phyloP scores from a whole-genome alignment of 768 basidiomycete species.

The Psilocybe azurescens region DNA sequence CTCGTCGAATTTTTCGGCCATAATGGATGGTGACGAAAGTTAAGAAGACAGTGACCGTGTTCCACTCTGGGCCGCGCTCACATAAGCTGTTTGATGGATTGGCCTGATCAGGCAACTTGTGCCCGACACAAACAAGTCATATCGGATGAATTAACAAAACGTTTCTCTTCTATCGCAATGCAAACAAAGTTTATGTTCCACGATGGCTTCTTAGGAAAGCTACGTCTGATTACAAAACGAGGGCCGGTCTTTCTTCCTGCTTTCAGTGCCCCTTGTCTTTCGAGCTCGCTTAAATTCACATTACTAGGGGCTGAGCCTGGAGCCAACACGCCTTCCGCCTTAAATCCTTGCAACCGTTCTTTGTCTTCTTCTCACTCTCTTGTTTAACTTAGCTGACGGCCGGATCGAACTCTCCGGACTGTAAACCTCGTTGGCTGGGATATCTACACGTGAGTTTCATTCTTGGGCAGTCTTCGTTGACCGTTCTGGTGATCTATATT shows the following conservation, averaged over 20 bases:
- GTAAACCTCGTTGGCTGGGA: not conserved
- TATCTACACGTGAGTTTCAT: slow-evolving; percentile 22
- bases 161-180: slow-evolving; percentile 4
- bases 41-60: slow-evolving; percentile 10
- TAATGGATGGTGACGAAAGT: slow-evolving; percentile 27
- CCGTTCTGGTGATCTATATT: slow-evolving; percentile 11
- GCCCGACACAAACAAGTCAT: slow-evolving; percentile 22
- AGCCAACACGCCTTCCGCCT: slow-evolving; percentile 10
- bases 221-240: not conserved
- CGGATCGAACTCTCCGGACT: slow-evolving; percentile 6
- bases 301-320: not conserved
- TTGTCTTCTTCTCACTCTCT: slow-evolving; percentile 2
- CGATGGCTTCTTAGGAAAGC: slow-evolving; percentile 9
- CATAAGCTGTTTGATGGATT: slow-evolving; percentile 21
- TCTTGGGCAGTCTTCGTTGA: slow-evolving; percentile 9
- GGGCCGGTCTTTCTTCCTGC: not conserved
- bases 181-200: slow-evolving; percentile 9
- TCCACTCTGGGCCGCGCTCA: slow-evolving; percentile 21
- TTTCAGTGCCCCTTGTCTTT: not conserved
- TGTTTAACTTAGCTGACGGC: slow-evolving; percentile 13
- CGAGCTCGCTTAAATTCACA: not conserved
- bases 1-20: slow-evolving; percentile 75
- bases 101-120: slow-evolving; percentile 22
- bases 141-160: not conserved
- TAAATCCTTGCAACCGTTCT: slow-evolving; percentile 8